Base-by-base conservation (phyloP, 768 basidiomycete species). In the Cystofilobasidium capitatum region DNA sequence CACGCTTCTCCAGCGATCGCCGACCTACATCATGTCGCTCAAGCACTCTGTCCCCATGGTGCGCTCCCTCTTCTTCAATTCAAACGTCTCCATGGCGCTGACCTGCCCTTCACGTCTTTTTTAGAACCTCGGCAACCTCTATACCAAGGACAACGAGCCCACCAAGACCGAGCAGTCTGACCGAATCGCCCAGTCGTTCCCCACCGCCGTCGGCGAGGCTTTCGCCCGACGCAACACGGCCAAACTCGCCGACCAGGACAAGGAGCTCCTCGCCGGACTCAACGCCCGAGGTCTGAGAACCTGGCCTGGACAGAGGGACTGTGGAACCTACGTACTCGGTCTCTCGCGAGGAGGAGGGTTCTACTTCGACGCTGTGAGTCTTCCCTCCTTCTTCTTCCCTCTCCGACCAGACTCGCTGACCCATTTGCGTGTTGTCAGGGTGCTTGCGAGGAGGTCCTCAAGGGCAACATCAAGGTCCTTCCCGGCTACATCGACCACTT, bases 301-400 rank as follows among this genome's bases (percentile, higher is more conserved):
- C 12, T 73, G 72, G 71, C 40, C 59, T 5, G 74, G 73, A 31
- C 71, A 71, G 22, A 71, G 73, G 26, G 69, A 69, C 12, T 37
- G 58, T 9, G 74, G 73, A 1, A 72, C 49, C 3, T 24, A 26
- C 14, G 49, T 51, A 9, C 49, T 51, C 49, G 49, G 49, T 8
- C 4, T 26, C 49, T 26, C 49, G 49, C 14, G 74, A 45, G 73
- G 73, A 26, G 74, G 74, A 22, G 74, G 74, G 10, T 74, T 74
- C 65, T 75, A 75, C 69, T 75, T 72, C 62, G 73, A 72, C 20
- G 72, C 72, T 31, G 20, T 22, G 62, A 22, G 40, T 39, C 62
- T 29, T 10, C n/a, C 20, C 36, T n/a, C n/a, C n/a, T 62, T 40
- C 61, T 39, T 20, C 45, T 45, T 44, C 33, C 33, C 44, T 3